phyloP scores from a whole-genome alignment of 202 grass and related monocot species.

The Carex arenaria region DNA sequence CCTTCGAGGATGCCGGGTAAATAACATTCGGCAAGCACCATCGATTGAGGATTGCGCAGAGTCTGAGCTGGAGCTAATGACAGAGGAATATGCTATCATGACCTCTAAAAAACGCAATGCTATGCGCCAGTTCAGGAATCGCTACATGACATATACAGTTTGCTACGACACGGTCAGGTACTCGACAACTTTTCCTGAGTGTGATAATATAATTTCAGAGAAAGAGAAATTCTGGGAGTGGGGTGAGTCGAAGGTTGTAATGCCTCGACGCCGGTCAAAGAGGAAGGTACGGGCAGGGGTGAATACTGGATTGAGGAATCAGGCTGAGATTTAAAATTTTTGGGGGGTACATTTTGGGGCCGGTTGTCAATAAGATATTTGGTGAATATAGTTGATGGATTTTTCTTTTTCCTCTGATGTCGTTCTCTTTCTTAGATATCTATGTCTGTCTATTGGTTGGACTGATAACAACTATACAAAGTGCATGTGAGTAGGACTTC shows the following conservation, averaged over 20 bases:
- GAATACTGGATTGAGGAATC: not conserved
- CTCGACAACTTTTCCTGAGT: constrained; percentile 57
- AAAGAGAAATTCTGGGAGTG: constrained; percentile 39
- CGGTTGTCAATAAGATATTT: constrained; percentile 18
- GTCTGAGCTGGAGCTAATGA: constrained; percentile 46
- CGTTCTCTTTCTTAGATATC: constrained; percentile 9
- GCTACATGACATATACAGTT: constrained; percentile 53
- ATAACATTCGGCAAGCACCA: not conserved
- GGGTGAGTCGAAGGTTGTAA: constrained; percentile 53
- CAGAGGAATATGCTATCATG: constrained; percentile 54
- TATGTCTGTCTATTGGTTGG: constrained; percentile 23
- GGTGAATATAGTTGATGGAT: constrained; percentile 21
- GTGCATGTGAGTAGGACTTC: constrained; percentile 17
- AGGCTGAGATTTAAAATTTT: not conserved
- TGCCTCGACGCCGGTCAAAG: constrained; percentile 17
- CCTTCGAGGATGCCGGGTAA: constrained; percentile 40
- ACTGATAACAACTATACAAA: constrained; percentile 22
- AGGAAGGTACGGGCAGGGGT: not conserved
- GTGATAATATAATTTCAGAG: constrained; percentile 34
- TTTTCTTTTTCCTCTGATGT: not conserved
- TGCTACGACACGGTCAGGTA: constrained; percentile 73
- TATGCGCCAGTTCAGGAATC: constrained; percentile 60
- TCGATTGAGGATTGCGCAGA: constrained; percentile 27
- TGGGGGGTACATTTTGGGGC: constrained; percentile 16
- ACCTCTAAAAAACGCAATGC: constrained; percentile 44